Base-by-base conservation (phyloP, 768 basidiomycete genomes). In the Lenzites betulinus region DNA sequence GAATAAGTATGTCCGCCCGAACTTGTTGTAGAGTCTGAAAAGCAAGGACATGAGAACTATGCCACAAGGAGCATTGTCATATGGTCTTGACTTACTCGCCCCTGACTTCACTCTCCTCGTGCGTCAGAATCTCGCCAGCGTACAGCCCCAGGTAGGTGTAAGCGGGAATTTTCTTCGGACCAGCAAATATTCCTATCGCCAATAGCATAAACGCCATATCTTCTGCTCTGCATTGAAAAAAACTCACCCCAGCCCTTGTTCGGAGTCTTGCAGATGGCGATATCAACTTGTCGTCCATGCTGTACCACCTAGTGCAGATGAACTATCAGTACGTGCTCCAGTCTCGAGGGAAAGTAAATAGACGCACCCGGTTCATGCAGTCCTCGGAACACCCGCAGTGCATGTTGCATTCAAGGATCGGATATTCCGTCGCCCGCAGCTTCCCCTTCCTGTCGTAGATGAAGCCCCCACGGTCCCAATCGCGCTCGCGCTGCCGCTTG, bases 331-430 rank as follows among this genome's bases (percentile, higher is more conserved):
- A n/a, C n/a, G n/a, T n/a, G n/a, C n/a, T n/a, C n/a, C n/a, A n/a
- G n/a, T n/a, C n/a, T n/a, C n/a, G n/a, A n/a, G n/a, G n/a, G n/a
- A 25, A 3, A 20, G 48, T 57, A 2, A 44, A 41, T n/a, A 30
- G 43, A 13, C 84, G 63, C 68, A 94, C 93, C 73, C 93, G 76
- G 73, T 95, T 96, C 50, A 76, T 78, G 70, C 94, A 97, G 44
- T 88, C 84, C 1, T 90, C 88, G 15, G 86, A 86, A 73, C 94
- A 97, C 2, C 81, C 80, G 69, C 94, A 97, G 28, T 85, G 76
- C 44, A 82, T 85, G 68, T 94, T 93, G 70, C 94, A 97, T 73
- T 97, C 94, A 66, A 90, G 90, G 26, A 95, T 86, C 0, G 92
- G 90, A 55, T 79, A 81, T 7, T 77, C 80, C 16, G 73, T 65